These are phyloP conservation scores for Mentha longifolia DNA, from an alignment of 257 asterid genomes.

Conservation along the genomic window DNA sequence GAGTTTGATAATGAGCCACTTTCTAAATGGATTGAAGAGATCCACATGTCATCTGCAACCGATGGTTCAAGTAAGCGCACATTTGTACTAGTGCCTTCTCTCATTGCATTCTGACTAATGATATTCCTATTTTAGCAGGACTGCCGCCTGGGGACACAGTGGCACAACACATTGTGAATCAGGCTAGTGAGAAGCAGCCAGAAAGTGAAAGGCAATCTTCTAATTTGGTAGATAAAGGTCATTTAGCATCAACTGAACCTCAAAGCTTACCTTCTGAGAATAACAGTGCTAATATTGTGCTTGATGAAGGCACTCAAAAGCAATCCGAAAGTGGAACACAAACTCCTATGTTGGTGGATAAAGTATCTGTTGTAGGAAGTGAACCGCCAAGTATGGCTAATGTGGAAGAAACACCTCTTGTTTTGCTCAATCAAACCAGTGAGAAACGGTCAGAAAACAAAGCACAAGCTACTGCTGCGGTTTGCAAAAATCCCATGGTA, in stretches of 20 bases:
- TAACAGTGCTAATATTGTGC: conserved; percentile 29
- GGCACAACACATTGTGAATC: conserved; percentile 38
- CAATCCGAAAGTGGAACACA: conserved; percentile 6
- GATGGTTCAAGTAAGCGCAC: conserved; percentile 53
- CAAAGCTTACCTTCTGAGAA: conserved; percentile 53
- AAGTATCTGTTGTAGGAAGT: conserved; percentile 17
- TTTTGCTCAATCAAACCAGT: conserved; percentile 4
- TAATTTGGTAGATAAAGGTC: conserved; percentile 2
- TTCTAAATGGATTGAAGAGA: conserved; percentile 63
- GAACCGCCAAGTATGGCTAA: conserved; percentile 56
- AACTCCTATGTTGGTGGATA: conserved; percentile 6
- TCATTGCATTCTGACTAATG: conserved; percentile 13
- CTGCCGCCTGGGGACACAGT: conserved; percentile 32
- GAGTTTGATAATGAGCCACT: conserved; percentile 66
- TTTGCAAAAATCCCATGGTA: neutral
- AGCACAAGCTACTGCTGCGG: neutral
- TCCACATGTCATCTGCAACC: conserved; percentile 42
- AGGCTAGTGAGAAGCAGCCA: conserved; percentile 18
- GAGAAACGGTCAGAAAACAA: conserved; percentile 4
- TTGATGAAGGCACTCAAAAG: conserved; percentile 19
- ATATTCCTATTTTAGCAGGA: conserved; percentile 38
- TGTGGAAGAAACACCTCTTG: conserved; percentile 42
- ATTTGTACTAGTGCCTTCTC: neutral
- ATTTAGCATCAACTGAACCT: neutral
- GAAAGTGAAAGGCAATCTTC: conserved; percentile 1